Base-by-base conservation (phyloP, 2,329 filamentous ascomycete genomes). In the Macroventuria anomochaeta region DNA sequence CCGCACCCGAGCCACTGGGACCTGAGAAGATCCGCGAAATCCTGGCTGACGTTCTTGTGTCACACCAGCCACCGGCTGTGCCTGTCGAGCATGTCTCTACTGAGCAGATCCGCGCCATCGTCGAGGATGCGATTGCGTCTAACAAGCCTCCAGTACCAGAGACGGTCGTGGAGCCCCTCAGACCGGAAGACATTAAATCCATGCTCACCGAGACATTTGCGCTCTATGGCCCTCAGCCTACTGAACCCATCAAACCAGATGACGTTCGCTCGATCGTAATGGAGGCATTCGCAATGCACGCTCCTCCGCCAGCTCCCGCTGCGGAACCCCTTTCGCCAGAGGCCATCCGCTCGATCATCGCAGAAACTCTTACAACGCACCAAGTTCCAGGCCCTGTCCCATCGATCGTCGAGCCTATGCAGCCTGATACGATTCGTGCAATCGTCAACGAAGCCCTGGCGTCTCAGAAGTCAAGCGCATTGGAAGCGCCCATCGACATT, bases 1-100 rank as follows among this genome's bases (percentile, higher is more conserved):
- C 66, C 47, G 65, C 63, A 56, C 46, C 63, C 39, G 67, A 71
- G 36, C 59, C 67, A 26, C 44, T 71, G 23, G 58, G 62, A 60
- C 76, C 92, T 62, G 92, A 97, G 53, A 90, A 93, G 72, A 90
- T 97, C 63, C 80, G 79, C 60, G 72, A 73, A 34, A 76, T 78
- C 34, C 71, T 82, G 28, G 72, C 91, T 12, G 85, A 90, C 65
- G 88, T 87, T 4, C 76, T 96, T 37, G 74, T 76, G 40, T 71
- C 77, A 54, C 79, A 78, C 37, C 72, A 80, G 49, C 55, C 70
- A 61, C 53, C 62, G 41, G 46, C 55, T 33, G 57, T 59, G 36
- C 41, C 63, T 44, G 61, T 63, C 17, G 67, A 73, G 53, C 63
- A 64, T 46, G 64, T 72, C 47, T 64, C 63, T 63, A 76, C 92